A percentile compares a stretch with the other conserved stretches of the same genome.
Conservation (phyloP, 2,329 filamentous ascomycete genomes). For the Rhynchosporium secalis region DNA sequence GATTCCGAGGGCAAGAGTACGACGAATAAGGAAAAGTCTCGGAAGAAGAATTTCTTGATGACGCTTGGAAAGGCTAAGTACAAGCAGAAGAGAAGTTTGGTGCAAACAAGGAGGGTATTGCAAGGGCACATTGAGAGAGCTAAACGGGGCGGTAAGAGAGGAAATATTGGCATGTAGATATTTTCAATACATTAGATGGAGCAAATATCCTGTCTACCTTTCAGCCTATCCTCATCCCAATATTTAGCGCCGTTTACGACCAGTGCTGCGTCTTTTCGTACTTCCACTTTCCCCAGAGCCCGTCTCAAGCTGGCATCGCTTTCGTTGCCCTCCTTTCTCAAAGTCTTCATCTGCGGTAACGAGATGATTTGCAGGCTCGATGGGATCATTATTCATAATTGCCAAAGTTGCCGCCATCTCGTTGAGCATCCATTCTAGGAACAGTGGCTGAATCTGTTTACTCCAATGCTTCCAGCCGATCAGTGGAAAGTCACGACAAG, state of each 20-base stretch:
- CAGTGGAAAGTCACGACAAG: background rate
- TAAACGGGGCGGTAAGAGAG: conserved; percentile 80
- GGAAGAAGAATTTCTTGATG: conserved; percentile 99
- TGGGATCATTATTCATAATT: background rate
- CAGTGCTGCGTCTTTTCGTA: background rate
- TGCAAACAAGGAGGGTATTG: conserved; percentile 78
- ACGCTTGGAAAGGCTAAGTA: conserved; percentile 92
- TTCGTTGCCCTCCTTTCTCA: background rate
- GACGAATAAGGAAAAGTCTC: conserved; percentile 94
- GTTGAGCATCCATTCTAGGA: conserved; percentile 1
- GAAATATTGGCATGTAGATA: conserved; percentile 54
- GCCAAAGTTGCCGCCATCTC: background rate
- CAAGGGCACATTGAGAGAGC: conserved; percentile 78
- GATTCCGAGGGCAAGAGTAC: conserved; percentile 88
- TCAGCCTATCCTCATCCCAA: background rate
- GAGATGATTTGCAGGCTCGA: conserved; percentile 1
- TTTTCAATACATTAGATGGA: background rate
- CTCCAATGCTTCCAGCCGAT: background rate
- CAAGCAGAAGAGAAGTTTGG: conserved; percentile 92
- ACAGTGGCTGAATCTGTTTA: background rate
- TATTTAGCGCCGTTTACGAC: background rate
- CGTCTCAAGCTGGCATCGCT: background rate
- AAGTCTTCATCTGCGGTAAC: background rate
- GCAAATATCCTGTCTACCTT: background rate
- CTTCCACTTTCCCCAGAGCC: too few species aligned